phyloP scores from a whole-genome alignment of 2,329 filamentous ascomycete genomes.

The Aureobasidium sp. region DNA sequence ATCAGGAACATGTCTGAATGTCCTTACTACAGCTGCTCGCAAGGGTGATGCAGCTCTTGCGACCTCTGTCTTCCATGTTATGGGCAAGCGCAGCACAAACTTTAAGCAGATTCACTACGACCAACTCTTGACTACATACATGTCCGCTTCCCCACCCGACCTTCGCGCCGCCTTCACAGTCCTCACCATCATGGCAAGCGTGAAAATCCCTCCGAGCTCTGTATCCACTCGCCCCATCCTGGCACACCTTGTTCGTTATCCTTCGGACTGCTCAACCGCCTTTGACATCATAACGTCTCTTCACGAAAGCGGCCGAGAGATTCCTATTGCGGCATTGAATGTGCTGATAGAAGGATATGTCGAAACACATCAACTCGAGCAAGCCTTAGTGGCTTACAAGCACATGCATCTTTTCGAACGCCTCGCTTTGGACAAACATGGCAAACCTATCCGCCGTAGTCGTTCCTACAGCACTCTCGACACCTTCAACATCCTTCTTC shows the following conservation, averaged over 20 bases:
- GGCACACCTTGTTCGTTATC: slow-evolving; percentile 42
- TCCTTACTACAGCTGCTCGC: slow-evolving; percentile 64
- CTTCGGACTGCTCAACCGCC: slow-evolving; percentile 41
- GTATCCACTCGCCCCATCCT: slow-evolving; percentile 58
- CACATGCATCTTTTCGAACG: slow-evolving; percentile 40
- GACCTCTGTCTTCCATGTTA: slow-evolving; percentile 58
- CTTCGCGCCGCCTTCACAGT: slow-evolving; percentile 59
- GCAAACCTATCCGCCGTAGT: neutral
- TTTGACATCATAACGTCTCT: slow-evolving; percentile 51
- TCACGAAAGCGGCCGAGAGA: slow-evolving; percentile 36
- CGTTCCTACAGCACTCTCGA: slow-evolving; percentile 31
- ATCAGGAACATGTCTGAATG: slow-evolving; percentile 56
- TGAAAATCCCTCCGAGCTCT: slow-evolving; percentile 48
- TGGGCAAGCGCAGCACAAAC: slow-evolving; percentile 50
- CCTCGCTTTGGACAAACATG: neutral
- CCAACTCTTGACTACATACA: slow-evolving; percentile 64
- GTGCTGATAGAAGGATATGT: slow-evolving; percentile 46
- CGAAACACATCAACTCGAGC: slow-evolving; percentile 34
- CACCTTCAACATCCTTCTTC: slow-evolving; percentile 53
- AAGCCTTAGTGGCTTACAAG: slow-evolving; percentile 54
- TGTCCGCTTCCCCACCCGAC: slow-evolving; percentile 43
- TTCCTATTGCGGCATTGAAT: slow-evolving; percentile 46
- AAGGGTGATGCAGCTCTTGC: slow-evolving; percentile 61
- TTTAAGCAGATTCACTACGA: slow-evolving; percentile 69
- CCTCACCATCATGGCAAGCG: slow-evolving; percentile 64